Evolutionary conservation across 768 basidiomycete species (phyloP), one percentile per base, ranked within the genome.

Genomic region (Termitomyces sp.): DNA sequence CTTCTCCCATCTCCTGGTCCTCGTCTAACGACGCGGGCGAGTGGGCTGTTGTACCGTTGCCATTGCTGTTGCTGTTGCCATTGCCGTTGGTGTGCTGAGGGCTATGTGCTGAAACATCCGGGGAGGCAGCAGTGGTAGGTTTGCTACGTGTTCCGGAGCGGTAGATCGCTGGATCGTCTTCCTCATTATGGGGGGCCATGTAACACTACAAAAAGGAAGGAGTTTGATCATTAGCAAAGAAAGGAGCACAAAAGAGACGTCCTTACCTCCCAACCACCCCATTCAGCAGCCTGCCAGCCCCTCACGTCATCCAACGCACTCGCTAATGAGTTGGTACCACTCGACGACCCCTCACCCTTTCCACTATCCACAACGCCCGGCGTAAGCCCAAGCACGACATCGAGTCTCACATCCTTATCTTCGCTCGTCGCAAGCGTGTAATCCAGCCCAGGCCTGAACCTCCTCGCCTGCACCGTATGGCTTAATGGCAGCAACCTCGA

Each of bases 141-240:
- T 78, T 79, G 68, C 79, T 79, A 43, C 76, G 72, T 18, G 79
- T 78, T 23, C 85, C 81, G 18, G 84, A 82, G 32, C 93, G 88
- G 71, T 96, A 98, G 16, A 97, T 89, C 1, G 95, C 93, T 14
- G 95, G 95, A 71, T 98, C 95, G 63, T 96, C 95, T 67, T 93
- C 93, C 65, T 92, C 94, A 62, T 95, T 88, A 63, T 96, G 93
- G 44, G 93, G 91, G 1, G 94, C 91, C 84, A 97, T 90, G 72
- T 98, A 98, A 69, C 94, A 95, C 88, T 93, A 62, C 8, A 62
- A 53, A 49, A 50, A 41, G 13, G 51, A 23, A 44, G 18, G 30
- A 38, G 9, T 9, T 54, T 28, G 20, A 30, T n/a, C 18, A 53
- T 56, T 33, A 62, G 23, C 18, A 54, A 53, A n/a, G n/a, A 30